Evolutionary conservation across 805 yeast genomes (phyloP), one percentile per base, ranked within the genome.

Genomic region (Saturnispora besseyi): DNA sequence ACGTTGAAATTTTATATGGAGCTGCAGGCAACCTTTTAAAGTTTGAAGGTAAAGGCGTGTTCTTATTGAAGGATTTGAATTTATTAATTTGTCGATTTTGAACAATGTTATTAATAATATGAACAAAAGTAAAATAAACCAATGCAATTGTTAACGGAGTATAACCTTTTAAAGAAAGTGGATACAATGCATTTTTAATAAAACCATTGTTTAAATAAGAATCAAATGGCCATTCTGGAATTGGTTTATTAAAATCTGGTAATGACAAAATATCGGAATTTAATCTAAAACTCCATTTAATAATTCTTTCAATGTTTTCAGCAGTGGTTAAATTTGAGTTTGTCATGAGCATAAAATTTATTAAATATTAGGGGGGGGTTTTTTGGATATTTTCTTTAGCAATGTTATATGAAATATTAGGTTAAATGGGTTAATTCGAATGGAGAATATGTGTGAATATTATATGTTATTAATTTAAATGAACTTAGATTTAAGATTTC

Each of bases 91-190:
- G 83, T 51, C 82, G 69, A 13, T 66, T 66, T n/a, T 70, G 60
- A 13, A 78, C 63, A 28, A 67, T 62, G 10, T 70, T 72, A 63
- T 83, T 83, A 53, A 73, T 59, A 31, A 66, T 57, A 59, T 82
- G 87, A 41, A 82, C 86, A 18, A 72, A 62, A 7, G 73, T 64
- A 54, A 84, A 84, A 61, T 82, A 82, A 15, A 73, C 68, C 4
- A 78, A 53, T 11, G 85, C 84, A 49, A 82, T 73, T 13, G 77
- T 65, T 53, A 82, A 56, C 3, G 87, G 85, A 21, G 81, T 75
- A 24, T 71, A 57, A 37, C 73, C 72, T 51, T 74, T 70, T 72
- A 82, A 69, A 26, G 78, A 65, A 10, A 52, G 29, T 21, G 69
- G 64, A 56, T 73, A 78, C 5, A 76, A 48, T 15, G 33, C 44